These are phyloP conservation scores for Sporothrix inflata DNA, from an alignment of 2,329 filamentous ascomycete species.

Conservation along the genomic window DNA sequence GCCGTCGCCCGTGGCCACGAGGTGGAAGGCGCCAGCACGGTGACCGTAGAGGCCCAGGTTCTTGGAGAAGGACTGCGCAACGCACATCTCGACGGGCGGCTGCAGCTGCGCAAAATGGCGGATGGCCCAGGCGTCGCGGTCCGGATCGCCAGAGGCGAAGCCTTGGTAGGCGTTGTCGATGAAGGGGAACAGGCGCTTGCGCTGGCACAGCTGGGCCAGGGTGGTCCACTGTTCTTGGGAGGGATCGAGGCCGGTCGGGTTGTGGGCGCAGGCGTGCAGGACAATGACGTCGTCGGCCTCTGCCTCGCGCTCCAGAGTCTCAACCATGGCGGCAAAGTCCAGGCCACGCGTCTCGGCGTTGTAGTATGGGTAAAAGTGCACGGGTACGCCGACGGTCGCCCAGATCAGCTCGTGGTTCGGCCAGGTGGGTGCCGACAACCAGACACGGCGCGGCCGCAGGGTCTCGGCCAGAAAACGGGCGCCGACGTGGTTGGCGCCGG, in stretches of 20 bases:
- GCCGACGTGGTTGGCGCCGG: constrained; percentile 90
- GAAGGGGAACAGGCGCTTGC: constrained; percentile 91
- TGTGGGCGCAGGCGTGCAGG: constrained; percentile 94
- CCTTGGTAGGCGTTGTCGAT: constrained; percentile 98
- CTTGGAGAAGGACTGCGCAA: constrained; percentile 96
- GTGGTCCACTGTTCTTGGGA: constrained; percentile 93
- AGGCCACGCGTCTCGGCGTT: constrained; percentile 84
- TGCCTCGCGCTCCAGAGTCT: constrained; percentile 69
- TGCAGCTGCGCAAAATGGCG: constrained; percentile 78
- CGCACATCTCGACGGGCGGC: constrained; percentile 83
- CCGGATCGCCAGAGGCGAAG: constrained; percentile 89
- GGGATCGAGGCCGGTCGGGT: constrained; percentile 95
- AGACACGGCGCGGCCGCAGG: constrained; percentile 70
- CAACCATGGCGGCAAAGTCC: constrained; percentile 87
- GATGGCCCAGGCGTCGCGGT: constrained; percentile 83
- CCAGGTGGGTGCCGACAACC: constrained; percentile 95
- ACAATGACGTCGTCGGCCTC: constrained; percentile 78
- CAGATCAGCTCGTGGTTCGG: constrained; percentile 99
- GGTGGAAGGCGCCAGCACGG: constrained; percentile 95
- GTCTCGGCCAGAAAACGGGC: constrained; percentile 93
- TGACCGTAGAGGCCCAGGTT: constrained; percentile 97
- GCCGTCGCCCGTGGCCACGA: constrained; percentile 63
- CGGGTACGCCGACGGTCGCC: constrained; percentile 78
- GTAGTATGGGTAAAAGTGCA: constrained; percentile 93
- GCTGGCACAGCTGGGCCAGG: constrained; percentile 74